A percentile compares a stretch with the other conserved stretches of the same genome.
These are phyloP conservation scores for Lipomyces spencermartinsiae DNA, from an alignment of 805 yeast species.

Conservation along the genomic window DNA sequence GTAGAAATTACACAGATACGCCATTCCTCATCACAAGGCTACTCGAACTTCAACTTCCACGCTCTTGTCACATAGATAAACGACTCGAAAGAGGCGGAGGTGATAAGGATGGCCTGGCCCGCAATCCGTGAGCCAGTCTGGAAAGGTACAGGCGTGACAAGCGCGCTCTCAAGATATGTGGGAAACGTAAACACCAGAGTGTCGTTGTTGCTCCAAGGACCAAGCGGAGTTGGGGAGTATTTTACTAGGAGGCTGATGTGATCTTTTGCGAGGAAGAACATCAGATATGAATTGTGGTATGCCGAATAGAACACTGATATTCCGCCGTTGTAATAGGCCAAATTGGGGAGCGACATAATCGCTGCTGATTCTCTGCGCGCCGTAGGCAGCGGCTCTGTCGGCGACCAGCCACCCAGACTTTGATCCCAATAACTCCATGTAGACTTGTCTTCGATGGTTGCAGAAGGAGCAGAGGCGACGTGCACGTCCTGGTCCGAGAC, in stretches of 20 bases:
- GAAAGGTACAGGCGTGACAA: slow-evolving; percentile 2
- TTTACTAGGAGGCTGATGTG: not conserved
- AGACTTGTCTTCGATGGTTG: slow-evolving; percentile 14
- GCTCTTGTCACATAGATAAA: too few species aligned
- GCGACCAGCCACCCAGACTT: slow-evolving; percentile 11
- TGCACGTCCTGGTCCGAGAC: slow-evolving; percentile 4
- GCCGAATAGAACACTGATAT: slow-evolving; percentile 32
- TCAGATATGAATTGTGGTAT: slow-evolving; percentile 33
- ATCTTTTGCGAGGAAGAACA: slow-evolving; percentile 21
- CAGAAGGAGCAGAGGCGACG: slow-evolving; percentile 17
- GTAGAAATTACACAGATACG: too few species aligned
- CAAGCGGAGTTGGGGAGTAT: slow-evolving; percentile 1
- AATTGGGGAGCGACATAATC: not conserved
- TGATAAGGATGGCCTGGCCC: not conserved
- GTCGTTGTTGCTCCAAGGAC: not conserved
- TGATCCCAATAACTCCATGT: slow-evolving; percentile 19
- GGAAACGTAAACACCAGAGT: not conserved
- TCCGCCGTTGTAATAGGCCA: not conserved
- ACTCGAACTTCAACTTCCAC: too few species aligned
- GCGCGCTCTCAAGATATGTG: not conserved
- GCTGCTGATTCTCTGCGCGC: slow-evolving; percentile 7
- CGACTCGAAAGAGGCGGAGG: not conserved
- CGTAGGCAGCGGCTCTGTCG: slow-evolving; percentile 17
- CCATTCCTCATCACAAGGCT: too few species aligned
- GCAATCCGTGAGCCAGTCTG: slow-evolving; percentile 1